Base-by-base conservation (phyloP, 2,329 filamentous ascomycete species). In the Mollisiaceae sp. region DNA sequence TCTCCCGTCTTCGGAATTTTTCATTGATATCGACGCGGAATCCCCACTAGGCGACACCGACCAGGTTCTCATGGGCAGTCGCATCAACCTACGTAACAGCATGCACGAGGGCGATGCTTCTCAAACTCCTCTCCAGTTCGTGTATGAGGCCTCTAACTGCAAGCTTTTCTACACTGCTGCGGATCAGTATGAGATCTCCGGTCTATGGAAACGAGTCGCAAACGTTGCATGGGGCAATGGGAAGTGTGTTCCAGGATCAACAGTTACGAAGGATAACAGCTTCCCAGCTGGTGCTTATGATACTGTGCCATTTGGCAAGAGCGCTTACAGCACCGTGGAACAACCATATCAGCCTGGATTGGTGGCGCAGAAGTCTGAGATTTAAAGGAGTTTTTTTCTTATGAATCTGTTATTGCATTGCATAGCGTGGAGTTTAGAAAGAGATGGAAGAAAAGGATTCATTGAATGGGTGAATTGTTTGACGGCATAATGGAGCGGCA, bases 111-210 rank as follows among this genome's bases (percentile, higher is more conserved):
- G 50, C 12, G 57, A 52, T 3, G 55, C 50, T 14, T 54, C 65
- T 6, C 58, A 64, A 32, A 64, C 55, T 1, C 65, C 65, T 2
- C 36, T 67, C 8, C 65, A 67, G 22, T 67, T 67, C 38, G 50
- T 67, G 2, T 59, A 62, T 24, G 41, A 64, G 24, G 52, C 65
- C 22, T 55, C 65, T 1, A 64, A 67, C 38, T 67, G 65, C 36
- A 52, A 61, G 36, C 35, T 67, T 0, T 67, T 62, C 65, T 67
- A 64, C n/a, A 67, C 65, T 11, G 35, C 32, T 5, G 38, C 35
- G 5, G 59, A 61, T 55, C 45, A 35, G n/a, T 61, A 61, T 22
- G 41, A 60, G 15, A 61, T 54, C 47, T 18, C 47, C 6, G 14
- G 32, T 3, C 45, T 61, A 1, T 55, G 59, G 45, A 15, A 36